Conservation (phyloP, 1,139 yeast species). For the Taphrina pruni region DNA sequence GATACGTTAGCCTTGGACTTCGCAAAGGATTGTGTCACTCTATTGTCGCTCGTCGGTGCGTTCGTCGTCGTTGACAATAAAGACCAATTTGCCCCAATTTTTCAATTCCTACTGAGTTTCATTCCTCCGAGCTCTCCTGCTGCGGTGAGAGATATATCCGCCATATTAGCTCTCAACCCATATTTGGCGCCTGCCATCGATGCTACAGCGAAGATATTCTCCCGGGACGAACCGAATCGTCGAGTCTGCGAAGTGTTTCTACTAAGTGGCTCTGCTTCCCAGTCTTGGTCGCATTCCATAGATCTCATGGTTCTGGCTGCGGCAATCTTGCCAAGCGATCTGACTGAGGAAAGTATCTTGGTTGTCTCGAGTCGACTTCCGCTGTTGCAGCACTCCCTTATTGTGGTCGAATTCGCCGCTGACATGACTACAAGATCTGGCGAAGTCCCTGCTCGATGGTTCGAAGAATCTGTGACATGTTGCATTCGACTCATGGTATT, state of each 20-base stretch:
- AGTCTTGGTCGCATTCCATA: background rate
- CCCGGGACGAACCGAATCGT: constrained; percentile 27
- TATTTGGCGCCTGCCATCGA: constrained; percentile 32
- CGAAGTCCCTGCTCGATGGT: constrained; percentile 3
- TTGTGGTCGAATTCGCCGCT: constrained; percentile 25
- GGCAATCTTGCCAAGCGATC: constrained; percentile 5
- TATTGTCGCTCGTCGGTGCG: constrained; percentile 11
- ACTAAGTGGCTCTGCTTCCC: background rate
- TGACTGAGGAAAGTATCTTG: background rate
- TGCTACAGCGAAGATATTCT: constrained; percentile 31
- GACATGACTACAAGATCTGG: constrained; percentile 3
- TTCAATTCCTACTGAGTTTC: constrained; percentile 18
- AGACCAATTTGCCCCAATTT: background rate
- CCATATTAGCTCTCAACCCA: constrained; percentile 2
- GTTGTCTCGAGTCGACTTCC: constrained; percentile 13
- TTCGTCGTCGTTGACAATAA: constrained; percentile 3
- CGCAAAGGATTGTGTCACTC: constrained; percentile 25
- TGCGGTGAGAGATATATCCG: background rate
- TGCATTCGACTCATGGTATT: constrained; percentile 6
- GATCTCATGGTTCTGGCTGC: constrained; percentile 14
- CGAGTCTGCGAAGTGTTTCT: constrained; percentile 16
- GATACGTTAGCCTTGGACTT: constrained; percentile 6
- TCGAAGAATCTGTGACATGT: constrained; percentile 4
- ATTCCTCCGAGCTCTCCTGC: background rate
- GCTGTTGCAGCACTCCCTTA: constrained; percentile 24